Base-by-base conservation (phyloP, 306 rosid genomes). In the Chamaecrista fasciculata region DNA sequence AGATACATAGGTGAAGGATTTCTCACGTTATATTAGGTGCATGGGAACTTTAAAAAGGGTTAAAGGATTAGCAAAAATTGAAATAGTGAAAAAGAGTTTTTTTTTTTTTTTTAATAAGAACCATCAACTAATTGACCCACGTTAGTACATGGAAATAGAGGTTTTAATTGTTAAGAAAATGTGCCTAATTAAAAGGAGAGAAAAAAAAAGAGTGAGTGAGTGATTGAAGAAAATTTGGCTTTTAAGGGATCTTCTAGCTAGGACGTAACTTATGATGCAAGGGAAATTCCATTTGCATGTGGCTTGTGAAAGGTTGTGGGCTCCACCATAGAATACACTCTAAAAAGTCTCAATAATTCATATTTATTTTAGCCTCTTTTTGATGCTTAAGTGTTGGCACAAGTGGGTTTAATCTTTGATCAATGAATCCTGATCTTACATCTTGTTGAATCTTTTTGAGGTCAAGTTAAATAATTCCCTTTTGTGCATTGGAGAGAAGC, bases 1-100 rank as follows among this genome's bases (percentile, higher is more conserved):
- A n/a, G n/a, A n/a, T n/a, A n/a, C n/a, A n/a, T n/a, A 7, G 24
- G 19, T 33, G 56, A 63, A 37, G 55, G 73, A 18, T 72, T 73
- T 79, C 5, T 60, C 51, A 73, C 78, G 82, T 78, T 79, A 69
- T 19, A 37, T 50, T 28, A 57, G 74, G 81, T 79, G 84, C 85
- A 80, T 79, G 90, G 68, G 60, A 59, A 78, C 44, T 73, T 58
- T 43, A 63, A 77, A 70, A 73, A 50, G 57, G 43, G 80, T 16
- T 59, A 58, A 55, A 51, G 67, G 20, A n/a, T n/a, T n/a, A n/a
- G n/a, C n/a, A n/a, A n/a, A n/a, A n/a, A n/a, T n/a, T n/a, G n/a
- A n/a, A n/a, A n/a, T n/a, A n/a, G n/a, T n/a, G n/a, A n/a, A n/a
- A n/a, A n/a, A n/a, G n/a, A n/a, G n/a, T n/a, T n/a, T n/a, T n/a